Conservation (phyloP, 2,329 filamentous ascomycete genomes). For the Xylariaceae sp. region DNA sequence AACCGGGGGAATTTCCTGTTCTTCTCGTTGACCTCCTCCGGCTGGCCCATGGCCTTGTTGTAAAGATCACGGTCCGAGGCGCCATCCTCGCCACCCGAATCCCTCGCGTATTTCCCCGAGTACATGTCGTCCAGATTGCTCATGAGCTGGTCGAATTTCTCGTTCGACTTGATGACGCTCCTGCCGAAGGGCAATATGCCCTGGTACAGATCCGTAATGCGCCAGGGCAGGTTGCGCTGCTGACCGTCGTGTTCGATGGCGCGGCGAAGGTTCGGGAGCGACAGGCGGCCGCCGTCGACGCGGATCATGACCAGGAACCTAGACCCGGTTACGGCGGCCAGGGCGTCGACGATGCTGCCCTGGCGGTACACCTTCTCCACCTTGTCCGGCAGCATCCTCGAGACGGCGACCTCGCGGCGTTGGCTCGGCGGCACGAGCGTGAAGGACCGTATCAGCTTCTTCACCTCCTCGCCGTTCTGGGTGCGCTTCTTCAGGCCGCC, state of each 20-base stretch:
- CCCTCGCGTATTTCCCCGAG: neutral
- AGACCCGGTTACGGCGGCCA: conserved; percentile 19
- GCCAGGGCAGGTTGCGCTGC: conserved; percentile 37
- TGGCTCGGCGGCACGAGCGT: conserved; percentile 30
- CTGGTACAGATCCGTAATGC: conserved; percentile 22
- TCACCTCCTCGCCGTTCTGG: conserved; percentile 15
- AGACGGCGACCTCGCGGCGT: conserved; percentile 14
- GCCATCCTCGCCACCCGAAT: neutral
- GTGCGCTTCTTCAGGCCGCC: conserved; percentile 17
- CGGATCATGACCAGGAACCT: conserved; percentile 32
- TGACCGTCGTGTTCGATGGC: conserved; percentile 40
- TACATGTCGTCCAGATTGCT: neutral
- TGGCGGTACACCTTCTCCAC: conserved; percentile 15
- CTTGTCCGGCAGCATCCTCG: conserved; percentile 2
- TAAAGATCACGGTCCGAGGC: neutral
- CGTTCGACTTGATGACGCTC: conserved; percentile 16
- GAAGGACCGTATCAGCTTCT: conserved; percentile 23
- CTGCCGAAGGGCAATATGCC: conserved; percentile 30
- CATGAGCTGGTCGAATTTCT: neutral
- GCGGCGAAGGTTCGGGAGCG: conserved; percentile 30
- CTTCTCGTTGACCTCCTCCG: conserved; percentile 3
- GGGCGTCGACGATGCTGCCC: conserved; percentile 22
- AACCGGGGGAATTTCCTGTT: conserved; percentile 36
- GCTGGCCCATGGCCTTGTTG: neutral
- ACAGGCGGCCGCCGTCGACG: conserved; percentile 33